Percentiles rank a stretch among this genome's conserved stretches.
phyloP scores from a whole-genome alignment of 768 basidiomycete species.

The Butyriboletus loyo region DNA sequence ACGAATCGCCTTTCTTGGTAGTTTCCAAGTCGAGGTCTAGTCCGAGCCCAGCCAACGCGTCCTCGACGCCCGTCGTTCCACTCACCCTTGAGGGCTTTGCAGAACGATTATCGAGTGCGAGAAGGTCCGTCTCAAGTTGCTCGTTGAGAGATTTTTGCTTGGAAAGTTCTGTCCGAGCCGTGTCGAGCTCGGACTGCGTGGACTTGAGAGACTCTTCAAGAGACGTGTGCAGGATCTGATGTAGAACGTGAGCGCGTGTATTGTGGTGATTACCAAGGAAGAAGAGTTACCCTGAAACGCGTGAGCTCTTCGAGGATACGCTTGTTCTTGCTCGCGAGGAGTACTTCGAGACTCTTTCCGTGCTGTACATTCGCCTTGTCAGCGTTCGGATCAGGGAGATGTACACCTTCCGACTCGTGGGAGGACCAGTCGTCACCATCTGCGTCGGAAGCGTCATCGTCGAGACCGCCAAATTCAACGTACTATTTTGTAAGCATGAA shows the following conservation, averaged over 20 bases:
- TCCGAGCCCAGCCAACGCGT: conserved; percentile 71
- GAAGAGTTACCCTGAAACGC: conserved; percentile 63
- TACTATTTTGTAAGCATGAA: conserved; percentile 49
- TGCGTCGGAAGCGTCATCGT: conserved; percentile 52
- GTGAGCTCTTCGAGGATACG: conserved; percentile 90
- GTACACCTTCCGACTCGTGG: conserved; percentile 48
- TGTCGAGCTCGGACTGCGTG: conserved; percentile 55
- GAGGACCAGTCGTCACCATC: conserved; percentile 50
- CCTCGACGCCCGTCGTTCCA: conserved; percentile 36
- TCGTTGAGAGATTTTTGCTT: conserved; percentile 83
- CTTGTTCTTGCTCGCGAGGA: conserved; percentile 93
- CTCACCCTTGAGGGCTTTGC: conserved; percentile 12
- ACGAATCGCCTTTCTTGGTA: conserved; percentile 16
- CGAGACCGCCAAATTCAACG: conserved; percentile 92
- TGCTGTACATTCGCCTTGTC: conserved; percentile 74
- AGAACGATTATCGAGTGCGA: conserved; percentile 65
- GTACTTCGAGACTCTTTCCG: conserved; percentile 82
- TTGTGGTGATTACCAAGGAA: not conserved
- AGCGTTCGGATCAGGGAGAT: conserved; percentile 87
- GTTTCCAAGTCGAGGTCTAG: conserved; percentile 42
- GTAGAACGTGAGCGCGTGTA: not conserved
- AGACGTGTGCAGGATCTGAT: conserved; percentile 78
- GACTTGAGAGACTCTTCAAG: conserved; percentile 66
- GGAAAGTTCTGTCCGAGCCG: conserved; percentile 62
- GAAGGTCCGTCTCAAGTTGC: conserved; percentile 85